Percentiles rank a stretch among this genome's conserved stretches.
phyloP scores from a whole-genome alignment of 495 filamentous ascomycete genomes.

The Daldinia decipiens region DNA sequence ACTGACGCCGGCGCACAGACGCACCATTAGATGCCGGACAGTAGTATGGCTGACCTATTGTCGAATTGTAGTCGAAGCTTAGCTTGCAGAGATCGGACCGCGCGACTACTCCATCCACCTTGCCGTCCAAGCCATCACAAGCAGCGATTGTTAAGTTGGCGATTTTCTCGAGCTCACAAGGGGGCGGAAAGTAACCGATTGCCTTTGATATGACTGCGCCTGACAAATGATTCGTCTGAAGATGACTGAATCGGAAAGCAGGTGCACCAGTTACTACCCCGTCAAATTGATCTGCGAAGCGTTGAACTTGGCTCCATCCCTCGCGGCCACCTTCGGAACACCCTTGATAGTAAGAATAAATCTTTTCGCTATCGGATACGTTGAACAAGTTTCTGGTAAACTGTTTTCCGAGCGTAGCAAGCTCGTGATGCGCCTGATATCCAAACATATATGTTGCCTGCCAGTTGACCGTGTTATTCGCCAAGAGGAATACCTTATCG shows the following conservation, averaged over 20 bases:
- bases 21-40: conserved; percentile 53
- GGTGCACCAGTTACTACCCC: conserved; percentile 62
- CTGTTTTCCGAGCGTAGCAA: conserved; percentile 48
- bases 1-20: conserved; percentile 20
- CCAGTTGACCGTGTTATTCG: conserved; percentile 58
- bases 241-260: conserved; percentile 61
- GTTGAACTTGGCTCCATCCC: conserved; percentile 64
- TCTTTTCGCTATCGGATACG: conserved; percentile 45
- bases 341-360: conserved; percentile 64
- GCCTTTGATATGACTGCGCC: conserved; percentile 57
- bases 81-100: conserved; percentile 63
- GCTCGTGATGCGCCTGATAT: conserved; percentile 50
- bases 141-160: conserved; percentile 61
- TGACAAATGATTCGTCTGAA: conserved; percentile 63
- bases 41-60: conserved; percentile 60
- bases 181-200: conserved; percentile 60
- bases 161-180: conserved; percentile 63
- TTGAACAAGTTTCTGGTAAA: conserved; percentile 54
- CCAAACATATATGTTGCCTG: conserved; percentile 59
- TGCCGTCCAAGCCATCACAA: conserved; percentile 64
- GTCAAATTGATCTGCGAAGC: conserved; percentile 61
- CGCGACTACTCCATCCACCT: conserved; percentile 62
- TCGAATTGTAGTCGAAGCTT: conserved; percentile 56
- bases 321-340: conserved; percentile 66
- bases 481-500: conserved; percentile 50